phyloP scores from a whole-genome alignment of 257 asterid genomes.

The Nicotiana benthamiana region DNA sequence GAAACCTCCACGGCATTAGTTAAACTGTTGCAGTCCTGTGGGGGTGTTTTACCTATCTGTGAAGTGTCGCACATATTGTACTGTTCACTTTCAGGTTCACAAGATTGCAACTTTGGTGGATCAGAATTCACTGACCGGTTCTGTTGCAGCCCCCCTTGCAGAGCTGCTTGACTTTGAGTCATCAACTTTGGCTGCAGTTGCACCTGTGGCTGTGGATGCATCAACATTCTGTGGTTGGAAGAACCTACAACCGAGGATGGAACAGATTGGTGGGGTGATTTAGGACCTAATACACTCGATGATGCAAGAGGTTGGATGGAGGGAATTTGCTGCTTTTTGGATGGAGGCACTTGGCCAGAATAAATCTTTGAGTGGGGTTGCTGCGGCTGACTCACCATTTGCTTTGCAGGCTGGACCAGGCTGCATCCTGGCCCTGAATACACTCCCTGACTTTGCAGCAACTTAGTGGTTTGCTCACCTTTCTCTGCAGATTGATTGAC shows the following conservation, averaged over 20 bases:
- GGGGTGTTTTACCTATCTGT: slow-evolving; percentile 30
- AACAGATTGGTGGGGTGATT: slow-evolving; percentile 37
- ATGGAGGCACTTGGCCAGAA: slow-evolving; percentile 41
- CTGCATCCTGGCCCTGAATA: slow-evolving; percentile 33
- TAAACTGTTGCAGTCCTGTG: slow-evolving; percentile 27
- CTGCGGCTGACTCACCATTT: slow-evolving; percentile 30
- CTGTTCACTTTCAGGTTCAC: slow-evolving; percentile 39
- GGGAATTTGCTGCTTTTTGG: slow-evolving; percentile 37
- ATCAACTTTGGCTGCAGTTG: slow-evolving; percentile 46
- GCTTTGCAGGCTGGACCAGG: slow-evolving; percentile 43
- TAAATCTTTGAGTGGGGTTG: slow-evolving; percentile 45
- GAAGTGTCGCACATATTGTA: slow-evolving; percentile 32
- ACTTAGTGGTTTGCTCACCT: slow-evolving; percentile 37
- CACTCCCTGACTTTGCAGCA: slow-evolving; percentile 39
- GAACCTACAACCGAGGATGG: slow-evolving; percentile 32
- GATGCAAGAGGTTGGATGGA: slow-evolving; percentile 43
- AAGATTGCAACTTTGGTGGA: slow-evolving; percentile 31
- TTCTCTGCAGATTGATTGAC: slow-evolving; percentile 41
- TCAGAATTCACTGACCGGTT: slow-evolving; percentile 40
- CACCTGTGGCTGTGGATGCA: slow-evolving; percentile 21
- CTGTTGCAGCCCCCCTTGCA: slow-evolving; percentile 39
- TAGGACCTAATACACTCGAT: slow-evolving; percentile 35
- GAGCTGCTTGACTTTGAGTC: slow-evolving; percentile 45
- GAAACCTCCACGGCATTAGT: slow-evolving; percentile 26
- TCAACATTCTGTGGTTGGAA: slow-evolving; percentile 30